Conservation (phyloP, 306 rosid species). For the Ammopiptanthus mongolicus region DNA sequence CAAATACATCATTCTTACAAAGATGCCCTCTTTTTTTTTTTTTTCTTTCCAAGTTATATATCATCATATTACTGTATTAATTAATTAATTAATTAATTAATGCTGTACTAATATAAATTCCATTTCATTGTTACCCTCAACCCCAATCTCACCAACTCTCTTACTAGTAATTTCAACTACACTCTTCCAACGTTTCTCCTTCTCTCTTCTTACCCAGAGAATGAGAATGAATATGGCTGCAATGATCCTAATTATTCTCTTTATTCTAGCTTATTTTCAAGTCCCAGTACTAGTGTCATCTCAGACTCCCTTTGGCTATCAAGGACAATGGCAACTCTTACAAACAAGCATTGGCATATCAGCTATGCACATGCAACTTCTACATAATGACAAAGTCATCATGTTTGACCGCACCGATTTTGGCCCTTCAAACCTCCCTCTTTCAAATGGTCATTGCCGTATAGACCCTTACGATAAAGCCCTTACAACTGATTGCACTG, state of each 20-base stretch:
- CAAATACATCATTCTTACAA: neutral
- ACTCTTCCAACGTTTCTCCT: slow-evolving; percentile 19
- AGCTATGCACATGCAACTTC: slow-evolving; percentile 89
- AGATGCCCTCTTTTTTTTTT: slow-evolving; percentile 6
- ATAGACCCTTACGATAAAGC: slow-evolving; percentile 31
- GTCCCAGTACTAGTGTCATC: neutral
- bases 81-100: neutral
- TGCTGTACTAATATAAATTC: neutral
- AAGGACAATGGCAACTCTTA: slow-evolving; percentile 64
- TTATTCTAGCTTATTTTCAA: neutral
- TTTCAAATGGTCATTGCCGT: slow-evolving; percentile 35
- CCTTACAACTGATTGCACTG: slow-evolving; percentile 56
- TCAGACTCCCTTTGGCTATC: neutral
- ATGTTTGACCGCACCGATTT: slow-evolving; percentile 73
- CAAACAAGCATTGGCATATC: slow-evolving; percentile 61
- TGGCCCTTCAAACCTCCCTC: slow-evolving; percentile 63
- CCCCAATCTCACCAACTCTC: slow-evolving; percentile 15
- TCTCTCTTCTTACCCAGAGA: neutral
- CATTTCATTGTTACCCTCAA: slow-evolving; percentile 3
- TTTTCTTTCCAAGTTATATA: neutral
- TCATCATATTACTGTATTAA: neutral
- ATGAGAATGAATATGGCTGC: slow-evolving; percentile 21
- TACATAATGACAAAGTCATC: slow-evolving; percentile 47
- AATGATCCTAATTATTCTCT: slow-evolving; percentile 11
- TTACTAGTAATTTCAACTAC: slow-evolving; percentile 23